phyloP scores from a whole-genome alignment of 1,284 basidiomycete species.

The Rhodotorula mucilaginosa region DNA sequence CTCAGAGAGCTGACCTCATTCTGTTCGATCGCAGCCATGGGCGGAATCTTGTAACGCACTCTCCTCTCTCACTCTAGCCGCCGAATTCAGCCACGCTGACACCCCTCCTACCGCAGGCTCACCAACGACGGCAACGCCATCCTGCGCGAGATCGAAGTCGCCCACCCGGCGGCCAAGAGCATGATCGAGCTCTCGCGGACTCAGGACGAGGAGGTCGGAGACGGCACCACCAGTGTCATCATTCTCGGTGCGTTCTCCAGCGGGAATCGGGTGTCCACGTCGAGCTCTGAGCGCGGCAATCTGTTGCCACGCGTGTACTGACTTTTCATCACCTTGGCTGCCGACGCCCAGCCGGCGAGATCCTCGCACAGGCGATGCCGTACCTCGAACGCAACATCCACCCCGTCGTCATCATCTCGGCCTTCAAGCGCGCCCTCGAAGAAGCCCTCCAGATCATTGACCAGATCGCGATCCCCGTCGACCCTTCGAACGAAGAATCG shows the following conservation, averaged over 20 bases:
- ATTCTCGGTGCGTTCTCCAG: constrained; percentile 69
- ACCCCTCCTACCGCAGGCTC: constrained; percentile 57
- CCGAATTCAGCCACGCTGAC: not conserved
- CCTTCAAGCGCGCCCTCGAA: constrained; percentile 92
- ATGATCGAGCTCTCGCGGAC: constrained; percentile 98
- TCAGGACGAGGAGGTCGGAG: constrained; percentile 97
- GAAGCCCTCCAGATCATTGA: constrained; percentile 86
- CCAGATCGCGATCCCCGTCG: constrained; percentile 82
- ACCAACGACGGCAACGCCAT: constrained; percentile 99
- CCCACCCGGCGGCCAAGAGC: constrained; percentile 96
- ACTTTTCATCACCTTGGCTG: not conserved
- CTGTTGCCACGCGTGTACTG: no score
- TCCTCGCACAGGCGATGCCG: constrained; percentile 89
- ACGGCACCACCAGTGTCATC: constrained; percentile 96
- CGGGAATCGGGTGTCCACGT: no score
- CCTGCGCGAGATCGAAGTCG: constrained; percentile 94
- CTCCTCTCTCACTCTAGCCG: not conserved
- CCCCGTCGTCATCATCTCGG: constrained; percentile 97
- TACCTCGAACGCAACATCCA: constrained; percentile 95
- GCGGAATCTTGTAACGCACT: constrained; percentile 77
- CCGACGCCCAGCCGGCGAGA: constrained; percentile 76
- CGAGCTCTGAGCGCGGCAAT: no score
- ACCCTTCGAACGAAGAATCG: constrained; percentile 78
- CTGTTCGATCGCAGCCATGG: constrained; percentile 62
- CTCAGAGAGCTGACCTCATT: not conserved